Evolutionary conservation across 1,284 basidiomycete genomes (phyloP), one percentile per base, ranked within the genome.

Genomic region (Leccinum insolens): DNA sequence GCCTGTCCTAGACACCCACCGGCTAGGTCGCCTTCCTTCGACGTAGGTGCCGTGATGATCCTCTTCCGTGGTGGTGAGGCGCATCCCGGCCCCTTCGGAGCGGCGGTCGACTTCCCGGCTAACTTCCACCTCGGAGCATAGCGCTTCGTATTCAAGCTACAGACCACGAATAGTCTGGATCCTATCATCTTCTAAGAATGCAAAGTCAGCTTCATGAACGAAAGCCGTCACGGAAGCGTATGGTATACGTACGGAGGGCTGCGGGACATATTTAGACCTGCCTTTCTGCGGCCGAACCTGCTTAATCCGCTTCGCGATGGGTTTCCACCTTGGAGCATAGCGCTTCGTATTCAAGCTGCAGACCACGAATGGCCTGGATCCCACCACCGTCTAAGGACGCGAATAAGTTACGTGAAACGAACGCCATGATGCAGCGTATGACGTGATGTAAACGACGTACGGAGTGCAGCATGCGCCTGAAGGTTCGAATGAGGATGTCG

Each of bases 291-390:
- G 46, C n/a, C 46, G n/a, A 49, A 11, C n/a, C 11, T 12, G 46
- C 46, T n/a, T 49, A n/a, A 0, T 49, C 31, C 28, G 64, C 63
- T 66, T 22, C 8, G n/a, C 8, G 0, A 39, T 25, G 1, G n/a
- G 7, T 25, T 41, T 57, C 37, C 46, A 44, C 11, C 46, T n/a
- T 1, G 70, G 57, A 9, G 44, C 49, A n/a, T 70, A 68, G 8
- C 71, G 57, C n/a, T 64, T 70, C 52, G 62, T 65, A 28, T 37
- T 7, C 0, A 68, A 1, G 17, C 63, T 62, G 3, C 57, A 14
- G 4, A 74, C 71, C 17, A 74, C 68, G 22, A 74, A 72, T n/a
- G 61, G 64, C 15, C 5, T 72, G 2, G 41, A 7, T 17, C 25
- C 34, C 12, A 14, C n/a, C 68, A 15, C 31, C 20, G 17, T 25